These are phyloP conservation scores for Amauroascus niger DNA, from an alignment of 2,329 filamentous ascomycete species.

Conservation along the genomic window DNA sequence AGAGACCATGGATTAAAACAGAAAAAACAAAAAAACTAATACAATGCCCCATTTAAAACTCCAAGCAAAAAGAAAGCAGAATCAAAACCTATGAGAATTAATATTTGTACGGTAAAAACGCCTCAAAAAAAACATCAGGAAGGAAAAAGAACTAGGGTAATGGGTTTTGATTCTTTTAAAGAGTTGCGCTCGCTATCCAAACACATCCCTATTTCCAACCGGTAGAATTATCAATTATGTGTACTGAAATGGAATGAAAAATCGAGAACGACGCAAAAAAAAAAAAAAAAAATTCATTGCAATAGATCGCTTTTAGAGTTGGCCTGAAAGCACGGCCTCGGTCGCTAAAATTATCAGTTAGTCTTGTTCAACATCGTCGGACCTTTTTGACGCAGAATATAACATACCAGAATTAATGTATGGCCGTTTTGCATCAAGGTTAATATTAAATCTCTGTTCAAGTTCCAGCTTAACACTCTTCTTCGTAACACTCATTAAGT, in stretches of 20 bases:
- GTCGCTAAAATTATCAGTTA: constrained; percentile 45
- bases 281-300: no score
- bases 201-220: not conserved
- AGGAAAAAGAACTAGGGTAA: no score
- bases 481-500: constrained; percentile 97
- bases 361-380: not conserved
- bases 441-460: constrained; percentile 78
- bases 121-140: no score
- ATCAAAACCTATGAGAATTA: not conserved
- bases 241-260: not conserved
- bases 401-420: constrained; percentile 85
- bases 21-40: not conserved
- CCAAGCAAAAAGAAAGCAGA: not conserved
- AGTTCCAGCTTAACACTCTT: constrained; percentile 94
- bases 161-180: not conserved
- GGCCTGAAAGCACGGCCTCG: constrained; percentile 67
- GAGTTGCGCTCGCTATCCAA: not conserved
- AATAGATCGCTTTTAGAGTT: constrained; percentile 43
- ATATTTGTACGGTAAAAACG: not conserved
- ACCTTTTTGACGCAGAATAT: constrained; percentile 20
- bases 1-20: constrained; percentile 2
- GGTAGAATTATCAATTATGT: constrained; percentile 5
- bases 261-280: not conserved
- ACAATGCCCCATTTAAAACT: constrained; percentile 1
- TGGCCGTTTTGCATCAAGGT: constrained; percentile 74